Conservation (phyloP, 1,284 basidiomycete genomes). For the Leccinum pachyderme region DNA sequence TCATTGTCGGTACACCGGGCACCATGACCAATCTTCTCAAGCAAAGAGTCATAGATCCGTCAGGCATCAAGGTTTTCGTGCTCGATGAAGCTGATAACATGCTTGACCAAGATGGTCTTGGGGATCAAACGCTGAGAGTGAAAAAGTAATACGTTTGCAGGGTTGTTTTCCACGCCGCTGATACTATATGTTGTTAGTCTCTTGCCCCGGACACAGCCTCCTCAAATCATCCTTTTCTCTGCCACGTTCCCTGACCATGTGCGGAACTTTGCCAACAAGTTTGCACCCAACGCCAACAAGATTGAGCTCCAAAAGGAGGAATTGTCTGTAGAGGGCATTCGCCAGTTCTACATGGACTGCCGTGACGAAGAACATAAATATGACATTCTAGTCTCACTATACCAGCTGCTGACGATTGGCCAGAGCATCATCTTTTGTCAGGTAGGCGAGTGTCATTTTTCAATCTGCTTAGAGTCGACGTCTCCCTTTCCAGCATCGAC, state of each 20-base stretch:
- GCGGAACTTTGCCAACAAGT: slow-evolving; percentile 84
- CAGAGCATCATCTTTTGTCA: slow-evolving; percentile 98
- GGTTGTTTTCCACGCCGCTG: slow-evolving; percentile 4
- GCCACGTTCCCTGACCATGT: slow-evolving; percentile 98
- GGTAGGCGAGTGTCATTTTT: slow-evolving; percentile 41
- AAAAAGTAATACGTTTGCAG: slow-evolving; percentile 63
- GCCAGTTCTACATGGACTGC: slow-evolving; percentile 98
- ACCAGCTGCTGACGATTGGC: slow-evolving; percentile 90
- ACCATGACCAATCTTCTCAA: slow-evolving; percentile 88
- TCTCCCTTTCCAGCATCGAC: slow-evolving; percentile 60
- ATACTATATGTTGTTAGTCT: slow-evolving; percentile 42
- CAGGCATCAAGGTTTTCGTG: slow-evolving; percentile 89
- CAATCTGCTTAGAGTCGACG: slow-evolving; percentile 1
- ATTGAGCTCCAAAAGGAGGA: slow-evolving; percentile 96
- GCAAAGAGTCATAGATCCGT: slow-evolving; percentile 73
- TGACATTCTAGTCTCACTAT: slow-evolving; percentile 90
- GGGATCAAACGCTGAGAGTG: slow-evolving; percentile 94
- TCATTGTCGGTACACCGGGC: slow-evolving; percentile 96
- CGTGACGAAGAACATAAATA: slow-evolving; percentile 90
- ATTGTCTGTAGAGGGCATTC: slow-evolving; percentile 91
- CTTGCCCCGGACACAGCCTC: slow-evolving; percentile 55
- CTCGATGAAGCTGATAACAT: slow-evolving; percentile 99
- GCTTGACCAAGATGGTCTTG: slow-evolving; percentile 93
- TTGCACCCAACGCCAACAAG: slow-evolving; percentile 94
- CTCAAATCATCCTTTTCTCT: slow-evolving; percentile 95